Evolutionary conservation across 345 rosid genomes (phyloP), one percentile per base, ranked within the genome.

Genomic region (Balakata baccata): DNA sequence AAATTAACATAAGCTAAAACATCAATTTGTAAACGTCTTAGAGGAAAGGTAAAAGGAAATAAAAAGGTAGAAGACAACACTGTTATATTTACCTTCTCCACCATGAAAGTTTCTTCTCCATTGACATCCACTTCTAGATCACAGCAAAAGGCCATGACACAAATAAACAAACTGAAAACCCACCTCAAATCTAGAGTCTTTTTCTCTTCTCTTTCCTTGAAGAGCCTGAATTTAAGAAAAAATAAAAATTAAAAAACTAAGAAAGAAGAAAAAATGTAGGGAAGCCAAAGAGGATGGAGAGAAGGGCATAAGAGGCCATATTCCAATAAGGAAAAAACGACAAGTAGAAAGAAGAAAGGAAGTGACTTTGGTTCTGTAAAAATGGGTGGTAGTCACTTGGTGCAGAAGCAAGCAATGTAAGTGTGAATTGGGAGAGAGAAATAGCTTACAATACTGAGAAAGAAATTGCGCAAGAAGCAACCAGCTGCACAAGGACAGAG

Each of bases 71-170:
- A 72, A 39, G 56, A 39, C 5, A 58, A 9, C 39, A 56, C 66
- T 12, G 16, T 4, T 64, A 64, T n/a, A 13, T 52, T 69, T 81
- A 92, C 98, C 98, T 86, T 92, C 83, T 87, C 80, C 46, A 94
- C 88, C 82, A 90, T 69, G 83, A 89, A 86, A 65, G 92, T 88
- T 84, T 89, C 94, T 82, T 88, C 94, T 17, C 97, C 98, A 81
- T 94, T 94, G 80, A 94, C 86, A 84, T 94, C 98, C 25, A 89
- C 97, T 83, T 94, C 88, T 84, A 94, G 96, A 83, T 86, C 89
- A 87, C 96, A 92, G 80, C 86, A 83, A 82, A 72, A 80, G 74
- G 85, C 89, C 97, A 92, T 92, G 80, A 79, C 85, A 77, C 70
- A 60, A 47, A 17, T 50, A 3, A 75, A 22, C 53, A 72, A 77